Evolutionary conservation across 164 flowering plant genomes (phyloP).

Genomic region (Stephania japonica): DNA sequence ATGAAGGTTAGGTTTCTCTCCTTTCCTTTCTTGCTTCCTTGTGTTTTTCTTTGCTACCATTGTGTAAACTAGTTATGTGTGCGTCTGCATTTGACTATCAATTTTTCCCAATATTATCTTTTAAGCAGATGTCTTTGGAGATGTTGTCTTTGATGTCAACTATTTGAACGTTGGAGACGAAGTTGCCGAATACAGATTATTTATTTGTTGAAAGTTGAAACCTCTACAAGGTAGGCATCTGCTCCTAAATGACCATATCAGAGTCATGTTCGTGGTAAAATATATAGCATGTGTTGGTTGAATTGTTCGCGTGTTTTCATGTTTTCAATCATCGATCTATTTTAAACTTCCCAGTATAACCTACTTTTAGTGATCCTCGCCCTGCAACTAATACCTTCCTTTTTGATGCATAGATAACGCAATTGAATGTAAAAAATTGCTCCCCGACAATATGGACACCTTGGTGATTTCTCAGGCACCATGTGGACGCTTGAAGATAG

Average conservation of each 20-base stretch:
- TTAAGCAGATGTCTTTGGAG: conserved; percentile 81
- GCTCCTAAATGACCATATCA: background rate
- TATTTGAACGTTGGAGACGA: conserved; percentile 60
- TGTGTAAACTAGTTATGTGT: no score
- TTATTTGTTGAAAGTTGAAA: conserved; percentile 52
- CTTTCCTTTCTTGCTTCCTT: background rate
- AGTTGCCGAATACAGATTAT: conserved; percentile 49
- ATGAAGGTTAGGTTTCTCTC: conserved; percentile 58
- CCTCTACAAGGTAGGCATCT: conserved; percentile 1
- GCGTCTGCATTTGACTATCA: background rate
- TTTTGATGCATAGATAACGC: background rate
- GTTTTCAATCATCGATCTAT: background rate
- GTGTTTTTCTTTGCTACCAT: background rate
- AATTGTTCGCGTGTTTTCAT: background rate
- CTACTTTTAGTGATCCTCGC: background rate
- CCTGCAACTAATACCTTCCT: background rate
- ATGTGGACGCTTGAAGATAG: no score
- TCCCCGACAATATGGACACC: background rate
- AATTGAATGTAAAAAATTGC: background rate
- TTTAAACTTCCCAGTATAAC: background rate
- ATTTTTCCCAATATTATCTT: background rate
- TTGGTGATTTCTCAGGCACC: background rate
- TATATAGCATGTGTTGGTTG: background rate
- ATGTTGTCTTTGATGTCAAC: conserved; percentile 74
- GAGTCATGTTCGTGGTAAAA: background rate